Percentiles rank a stretch among this genome's conserved stretches.
phyloP scores from a whole-genome alignment of 495 filamentous ascomycete species.

The Xylaria flabelliformis region DNA sequence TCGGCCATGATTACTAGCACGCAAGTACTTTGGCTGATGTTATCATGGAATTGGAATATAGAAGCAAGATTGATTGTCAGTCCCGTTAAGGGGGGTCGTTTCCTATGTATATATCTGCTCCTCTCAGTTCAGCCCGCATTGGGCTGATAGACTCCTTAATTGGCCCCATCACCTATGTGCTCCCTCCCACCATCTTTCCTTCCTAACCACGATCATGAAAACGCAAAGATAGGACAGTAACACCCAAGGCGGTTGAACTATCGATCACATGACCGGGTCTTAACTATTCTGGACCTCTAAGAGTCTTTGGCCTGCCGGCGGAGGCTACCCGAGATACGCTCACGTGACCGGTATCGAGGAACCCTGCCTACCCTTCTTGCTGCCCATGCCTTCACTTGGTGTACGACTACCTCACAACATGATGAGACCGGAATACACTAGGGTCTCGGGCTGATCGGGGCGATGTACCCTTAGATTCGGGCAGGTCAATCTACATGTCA shows the following conservation, averaged over 20 bases:
- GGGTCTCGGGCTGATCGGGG: neutral
- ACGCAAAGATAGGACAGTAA: neutral
- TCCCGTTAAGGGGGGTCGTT: neutral
- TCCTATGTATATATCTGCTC: conserved; percentile 19
- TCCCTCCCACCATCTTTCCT: conserved; percentile 5
- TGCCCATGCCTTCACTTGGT: neutral
- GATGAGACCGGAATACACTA: neutral
- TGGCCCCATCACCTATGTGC: neutral
- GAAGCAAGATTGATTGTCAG: neutral
- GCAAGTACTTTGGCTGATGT: neutral
- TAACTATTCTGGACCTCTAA: neutral
- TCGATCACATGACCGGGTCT: conserved; percentile 28
- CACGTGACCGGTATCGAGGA: conserved; percentile 26
- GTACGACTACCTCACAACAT: neutral
- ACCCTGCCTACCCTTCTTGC: neutral
- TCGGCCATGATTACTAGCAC: conserved; percentile 21
- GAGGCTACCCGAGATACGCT: conserved; percentile 23
- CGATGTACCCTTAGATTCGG: neutral
- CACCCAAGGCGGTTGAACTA: neutral
- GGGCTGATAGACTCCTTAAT: conserved; percentile 5
- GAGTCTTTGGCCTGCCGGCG: neutral
- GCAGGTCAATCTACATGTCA: neutral
- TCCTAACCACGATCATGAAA: neutral
- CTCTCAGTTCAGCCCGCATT: neutral
- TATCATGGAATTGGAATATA: neutral